A percentile compares a stretch with the other conserved stretches of the same genome.
Evolutionary conservation across 768 basidiomycete species (phyloP).

Genomic region (Lactarius akahatsu): DNA sequence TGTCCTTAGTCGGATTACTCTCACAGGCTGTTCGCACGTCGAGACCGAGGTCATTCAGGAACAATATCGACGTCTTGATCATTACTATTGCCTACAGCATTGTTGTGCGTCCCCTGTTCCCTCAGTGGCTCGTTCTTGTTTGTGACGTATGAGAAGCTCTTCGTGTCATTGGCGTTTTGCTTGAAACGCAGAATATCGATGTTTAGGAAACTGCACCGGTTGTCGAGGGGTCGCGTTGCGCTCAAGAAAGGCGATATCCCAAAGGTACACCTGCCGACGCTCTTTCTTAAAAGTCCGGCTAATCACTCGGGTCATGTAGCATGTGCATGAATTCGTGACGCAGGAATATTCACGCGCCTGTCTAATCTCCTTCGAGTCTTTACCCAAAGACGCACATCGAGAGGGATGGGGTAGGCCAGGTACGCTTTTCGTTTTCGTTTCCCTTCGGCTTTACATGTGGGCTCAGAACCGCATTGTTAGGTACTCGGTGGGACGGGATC

Average conservation of each 20-base stretch:
- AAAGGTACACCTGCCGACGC: slow-evolving; percentile 37
- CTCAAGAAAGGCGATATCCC: slow-evolving; percentile 59
- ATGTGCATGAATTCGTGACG: slow-evolving; percentile 63
- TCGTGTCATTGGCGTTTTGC: slow-evolving; percentile 60
- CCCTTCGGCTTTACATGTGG: slow-evolving; percentile 8
- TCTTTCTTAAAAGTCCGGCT: too few relatives aligned
- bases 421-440: slow-evolving; percentile 33
- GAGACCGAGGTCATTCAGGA: slow-evolving; percentile 49
- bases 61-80: slow-evolving; percentile 66
- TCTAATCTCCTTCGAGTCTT: slow-evolving; percentile 66
- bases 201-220: slow-evolving; percentile 59
- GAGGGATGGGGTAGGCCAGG: slow-evolving; percentile 78
- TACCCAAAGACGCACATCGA: slow-evolving; percentile 63
- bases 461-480: slow-evolving; percentile 35
- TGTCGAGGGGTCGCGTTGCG: slow-evolving; percentile 59
- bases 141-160: slow-evolving; percentile 39
- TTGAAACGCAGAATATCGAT: slow-evolving; percentile 69
- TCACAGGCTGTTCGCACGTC: slow-evolving; percentile 72
- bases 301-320: slow-evolving; percentile 38
- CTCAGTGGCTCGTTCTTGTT: neutral
- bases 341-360: slow-evolving; percentile 78
- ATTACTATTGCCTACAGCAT: slow-evolving; percentile 70
- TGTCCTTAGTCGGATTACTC: slow-evolving; percentile 65
- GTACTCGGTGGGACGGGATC: slow-evolving; percentile 57
- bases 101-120: slow-evolving; percentile 48